Percentiles rank a stretch among this genome's conserved stretches.
Conservation (phyloP, 805 yeast species). For the Saccharomycopsis fermentans region DNA sequence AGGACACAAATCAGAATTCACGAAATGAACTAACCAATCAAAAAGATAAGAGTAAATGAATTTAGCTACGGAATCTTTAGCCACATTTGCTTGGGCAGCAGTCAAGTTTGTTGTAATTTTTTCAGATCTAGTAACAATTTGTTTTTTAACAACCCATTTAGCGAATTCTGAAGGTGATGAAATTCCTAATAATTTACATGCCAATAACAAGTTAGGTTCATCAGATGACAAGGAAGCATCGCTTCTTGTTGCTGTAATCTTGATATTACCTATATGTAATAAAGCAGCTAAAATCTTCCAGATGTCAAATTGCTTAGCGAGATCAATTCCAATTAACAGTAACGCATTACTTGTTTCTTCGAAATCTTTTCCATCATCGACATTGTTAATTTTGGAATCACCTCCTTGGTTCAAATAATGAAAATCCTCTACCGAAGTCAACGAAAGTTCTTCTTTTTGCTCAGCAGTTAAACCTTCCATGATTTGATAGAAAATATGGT, state of each 20-base stretch:
- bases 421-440: constrained; percentile 58
- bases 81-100: constrained; percentile 76
- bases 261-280: constrained; percentile 87
- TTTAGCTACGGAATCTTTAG: constrained; percentile 95
- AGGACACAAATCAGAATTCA: constrained; percentile 74
- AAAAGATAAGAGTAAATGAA: constrained; percentile 85
- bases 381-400: constrained; percentile 51
- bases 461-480: constrained; percentile 51
- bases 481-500: constrained; percentile 87
- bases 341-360: constrained; percentile 67
- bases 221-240: constrained; percentile 76
- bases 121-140: constrained; percentile 85
- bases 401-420: constrained; percentile 89
- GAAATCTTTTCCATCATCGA: constrained; percentile 79
- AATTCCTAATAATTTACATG: constrained; percentile 75
- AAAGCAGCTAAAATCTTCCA: constrained; percentile 79
- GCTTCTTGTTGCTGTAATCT: constrained; percentile 71
- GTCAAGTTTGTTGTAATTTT: constrained; percentile 78
- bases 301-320: constrained; percentile 50
- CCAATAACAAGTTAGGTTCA: constrained; percentile 75
- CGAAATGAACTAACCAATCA: constrained; percentile 87
- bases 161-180: constrained; percentile 56
- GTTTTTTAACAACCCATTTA: constrained; percentile 89
- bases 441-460: constrained; percentile 46
- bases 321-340: constrained; percentile 61